Base-by-base conservation (phyloP, 768 basidiomycete species). In the Mycena galopus region DNA sequence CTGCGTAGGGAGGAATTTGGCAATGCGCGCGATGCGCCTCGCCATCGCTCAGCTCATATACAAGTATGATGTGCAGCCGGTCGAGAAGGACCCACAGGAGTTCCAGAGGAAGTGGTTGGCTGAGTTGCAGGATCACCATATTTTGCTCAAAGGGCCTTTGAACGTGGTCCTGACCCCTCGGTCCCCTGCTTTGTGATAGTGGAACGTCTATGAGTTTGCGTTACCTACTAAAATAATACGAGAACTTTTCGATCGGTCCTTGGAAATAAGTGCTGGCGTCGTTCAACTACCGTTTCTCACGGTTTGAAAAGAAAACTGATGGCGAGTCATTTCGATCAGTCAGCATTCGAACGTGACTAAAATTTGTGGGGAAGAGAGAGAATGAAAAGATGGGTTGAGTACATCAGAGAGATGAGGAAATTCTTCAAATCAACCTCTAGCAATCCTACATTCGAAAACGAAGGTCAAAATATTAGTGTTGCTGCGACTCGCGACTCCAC, bases 1-100 rank as follows among this genome's bases (percentile, higher is more conserved):
- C 32, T 88, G 86, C 60, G 84, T 82, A 0, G 86, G 86, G 2
- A 84, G 83, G 75, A 82, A 80, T 44, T 77, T 87, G 19, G 86
- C 86, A 23, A 71, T 78, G 76, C 79, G 80, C 76, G 85, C 86
- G 74, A 81, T 86, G 80, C 78, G 53, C 27, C 53, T 57, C 3
- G 55, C 33, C 30, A 32, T 84, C 29, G 14, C 61, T 3, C 44
- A 63, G 44, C 61, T 63, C 47, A 23, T 63, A 16, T 63, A 63
- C 27, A 5, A 14, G 61, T 63, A 63, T 44, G 44, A 47, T 27
- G 29, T 47, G 4, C 11, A 50, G 42, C 25, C 60, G 8, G 60
- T 23, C 10, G 27, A 61, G 37, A 17, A 25, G 60, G 25, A 61
- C 19, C n/a, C 17, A 25, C 14, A 44, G 60, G 60, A 42, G 37